These are phyloP conservation scores for Pseudogymnoascus sp. DNA, from an alignment of 2,329 filamentous ascomycete species.

Conservation along the genomic window DNA sequence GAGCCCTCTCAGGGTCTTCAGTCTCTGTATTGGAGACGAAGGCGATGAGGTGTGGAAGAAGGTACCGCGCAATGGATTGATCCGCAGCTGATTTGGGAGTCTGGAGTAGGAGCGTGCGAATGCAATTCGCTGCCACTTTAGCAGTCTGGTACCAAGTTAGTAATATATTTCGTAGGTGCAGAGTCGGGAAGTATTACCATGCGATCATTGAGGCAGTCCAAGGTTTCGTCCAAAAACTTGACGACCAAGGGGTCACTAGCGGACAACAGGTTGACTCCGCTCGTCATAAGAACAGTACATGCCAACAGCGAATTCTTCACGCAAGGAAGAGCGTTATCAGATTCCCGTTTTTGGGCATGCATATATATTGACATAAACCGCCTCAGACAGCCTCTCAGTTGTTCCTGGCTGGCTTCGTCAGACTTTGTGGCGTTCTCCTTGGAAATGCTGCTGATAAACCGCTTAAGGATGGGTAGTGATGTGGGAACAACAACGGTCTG, in stretches of 20 bases:
- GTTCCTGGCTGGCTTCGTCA: constrained; percentile 37
- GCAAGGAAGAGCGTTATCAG: constrained; percentile 68
- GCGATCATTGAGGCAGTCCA: constrained; percentile 73
- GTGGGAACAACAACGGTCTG: constrained; percentile 85
- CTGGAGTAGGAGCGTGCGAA: constrained; percentile 71
- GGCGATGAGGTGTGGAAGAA: constrained; percentile 65
- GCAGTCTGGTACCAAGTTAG: constrained; percentile 47
- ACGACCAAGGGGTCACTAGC: constrained; percentile 66
- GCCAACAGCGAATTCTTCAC: constrained; percentile 90
- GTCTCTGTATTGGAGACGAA: constrained; percentile 63
- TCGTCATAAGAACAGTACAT: constrained; percentile 80
- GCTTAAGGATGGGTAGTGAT: constrained; percentile 80
- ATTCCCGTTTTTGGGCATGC: constrained; percentile 65
- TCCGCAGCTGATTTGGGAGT: constrained; percentile 54
- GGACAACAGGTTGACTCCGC: constrained; percentile 63
- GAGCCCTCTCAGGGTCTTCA: constrained; percentile 72
- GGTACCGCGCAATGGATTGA: constrained; percentile 62
- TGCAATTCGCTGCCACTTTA: constrained; percentile 83
- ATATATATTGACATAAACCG: constrained; percentile 75
- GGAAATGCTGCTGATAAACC: constrained; percentile 73
- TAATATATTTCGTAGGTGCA: constrained; percentile 18
- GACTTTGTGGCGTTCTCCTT: constrained; percentile 36
- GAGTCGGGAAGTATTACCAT: constrained; percentile 43
- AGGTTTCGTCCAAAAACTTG: constrained; percentile 67
- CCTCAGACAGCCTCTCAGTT: constrained; percentile 73